phyloP scores from a whole-genome alignment of 2,329 filamentous ascomycete species.

The Diplodia seriata region DNA sequence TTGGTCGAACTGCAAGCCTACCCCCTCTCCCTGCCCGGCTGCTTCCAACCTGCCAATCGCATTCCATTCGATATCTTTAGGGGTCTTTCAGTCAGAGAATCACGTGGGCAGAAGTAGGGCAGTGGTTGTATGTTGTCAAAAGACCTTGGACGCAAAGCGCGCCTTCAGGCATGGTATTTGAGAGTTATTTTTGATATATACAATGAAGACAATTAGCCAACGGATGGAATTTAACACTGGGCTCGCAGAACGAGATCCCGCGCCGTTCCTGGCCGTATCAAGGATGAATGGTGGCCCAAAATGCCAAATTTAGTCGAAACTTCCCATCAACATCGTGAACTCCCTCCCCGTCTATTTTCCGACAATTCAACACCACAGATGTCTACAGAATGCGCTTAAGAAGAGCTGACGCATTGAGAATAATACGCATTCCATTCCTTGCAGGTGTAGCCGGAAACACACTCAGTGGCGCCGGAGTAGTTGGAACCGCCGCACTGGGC shows the following conservation, averaged over 20 bases:
- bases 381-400: not conserved
- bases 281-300: not conserved
- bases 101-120: not conserved
- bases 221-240: not conserved
- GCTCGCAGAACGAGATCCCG: not conserved
- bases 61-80: not conserved
- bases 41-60: not conserved
- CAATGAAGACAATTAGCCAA: conserved; percentile 24
- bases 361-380: not conserved
- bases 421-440: conserved; percentile 51
- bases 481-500: conserved; percentile 50
- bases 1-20: not conserved
- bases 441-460: conserved; percentile 49
- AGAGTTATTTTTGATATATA: conserved; percentile 3
- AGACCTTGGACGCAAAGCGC: conserved; percentile 1
- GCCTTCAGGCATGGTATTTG: conserved; percentile 5
- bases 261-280: not conserved
- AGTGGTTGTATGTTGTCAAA: not conserved
- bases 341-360: not conserved
- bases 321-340: conserved; percentile 12
- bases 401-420: conserved; percentile 47
- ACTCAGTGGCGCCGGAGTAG: conserved; percentile 48
- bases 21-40: not conserved
- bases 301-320: not conserved
- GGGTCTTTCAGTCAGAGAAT: not conserved